Conservation (phyloP, 2,329 filamentous ascomycete genomes). For the Trichoderma sp. region DNA sequence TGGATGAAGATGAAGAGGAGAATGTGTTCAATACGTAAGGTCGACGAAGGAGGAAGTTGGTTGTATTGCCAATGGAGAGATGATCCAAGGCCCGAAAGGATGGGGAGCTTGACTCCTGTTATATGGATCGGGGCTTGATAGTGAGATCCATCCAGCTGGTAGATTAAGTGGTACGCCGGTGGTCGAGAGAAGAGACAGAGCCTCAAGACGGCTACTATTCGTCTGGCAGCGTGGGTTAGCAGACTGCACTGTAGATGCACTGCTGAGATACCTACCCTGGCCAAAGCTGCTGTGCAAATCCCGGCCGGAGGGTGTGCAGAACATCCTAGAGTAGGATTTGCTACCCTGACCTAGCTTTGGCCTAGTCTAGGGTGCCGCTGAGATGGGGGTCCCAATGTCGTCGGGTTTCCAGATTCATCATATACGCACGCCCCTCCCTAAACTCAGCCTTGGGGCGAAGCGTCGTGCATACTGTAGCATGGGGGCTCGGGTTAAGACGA, state of each 20-base stretch:
- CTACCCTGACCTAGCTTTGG: background rate
- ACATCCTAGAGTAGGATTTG: background rate
- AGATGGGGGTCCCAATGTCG: conserved; percentile 2
- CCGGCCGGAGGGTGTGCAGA: background rate
- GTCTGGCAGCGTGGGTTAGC: background rate
- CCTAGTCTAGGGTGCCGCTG: background rate
- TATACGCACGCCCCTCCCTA: background rate
- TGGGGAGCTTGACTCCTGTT: conserved; percentile 10
- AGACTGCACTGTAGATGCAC: background rate
- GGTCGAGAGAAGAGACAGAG: background rate
- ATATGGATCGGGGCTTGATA: conserved; percentile 22
- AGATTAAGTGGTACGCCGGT: conserved; percentile 1
- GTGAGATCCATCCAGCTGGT: conserved; percentile 7
- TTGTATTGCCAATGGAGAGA: background rate
- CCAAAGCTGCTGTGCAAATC: background rate
- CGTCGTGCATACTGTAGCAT: background rate
- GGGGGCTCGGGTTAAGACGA: background rate
- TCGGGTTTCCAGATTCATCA: background rate
- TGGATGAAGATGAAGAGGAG: background rate
- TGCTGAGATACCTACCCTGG: background rate
- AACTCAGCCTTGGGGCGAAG: conserved; percentile 16
- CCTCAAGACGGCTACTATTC: background rate
- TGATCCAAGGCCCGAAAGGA: conserved; percentile 13
- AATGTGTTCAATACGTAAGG: background rate
- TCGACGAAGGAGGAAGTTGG: background rate